Percentiles rank a stretch among this genome's conserved stretches.
phyloP scores from a whole-genome alignment of 192 early-diverging fungal genomes.

The Phycomyces blakesleeanus region DNA sequence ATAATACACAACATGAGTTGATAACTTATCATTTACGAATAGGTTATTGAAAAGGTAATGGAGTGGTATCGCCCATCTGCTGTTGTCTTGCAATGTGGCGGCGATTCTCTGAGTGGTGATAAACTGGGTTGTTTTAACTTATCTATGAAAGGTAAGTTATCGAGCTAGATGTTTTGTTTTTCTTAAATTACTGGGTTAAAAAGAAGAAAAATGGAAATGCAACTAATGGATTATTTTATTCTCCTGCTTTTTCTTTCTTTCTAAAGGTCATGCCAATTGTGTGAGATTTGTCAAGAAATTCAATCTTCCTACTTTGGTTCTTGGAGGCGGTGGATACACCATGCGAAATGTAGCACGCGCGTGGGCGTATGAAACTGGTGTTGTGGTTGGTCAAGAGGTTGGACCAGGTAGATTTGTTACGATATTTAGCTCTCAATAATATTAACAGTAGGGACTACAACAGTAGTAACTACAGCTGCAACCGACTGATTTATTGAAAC shows the following conservation, averaged over 20 bases:
- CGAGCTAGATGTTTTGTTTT: background rate
- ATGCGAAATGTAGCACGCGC: conserved; percentile 94
- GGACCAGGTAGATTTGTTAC: conserved; percentile 45
- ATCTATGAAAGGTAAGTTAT: conserved; percentile 69
- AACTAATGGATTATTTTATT: too few relatives aligned
- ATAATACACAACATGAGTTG: background rate
- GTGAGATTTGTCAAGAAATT: conserved; percentile 90
- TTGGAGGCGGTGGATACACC: conserved; percentile 98
- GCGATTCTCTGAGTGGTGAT: conserved; percentile 93
- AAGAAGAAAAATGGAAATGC: background rate
- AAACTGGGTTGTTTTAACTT: conserved; percentile 94
- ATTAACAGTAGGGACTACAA: too few relatives aligned
- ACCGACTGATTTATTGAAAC: too few relatives aligned
- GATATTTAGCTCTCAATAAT: background rate
- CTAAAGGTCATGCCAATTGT: conserved; percentile 89
- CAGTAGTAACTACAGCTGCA: too few relatives aligned
- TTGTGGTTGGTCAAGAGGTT: conserved; percentile 72
- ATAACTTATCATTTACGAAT: conserved; percentile 2
- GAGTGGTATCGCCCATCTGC: conserved; percentile 88
- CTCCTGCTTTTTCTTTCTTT: too few relatives aligned
- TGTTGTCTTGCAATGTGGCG: conserved; percentile 95
- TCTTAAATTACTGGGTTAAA: background rate
- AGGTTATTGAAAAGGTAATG: conserved; percentile 93
- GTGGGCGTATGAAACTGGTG: conserved; percentile 93
- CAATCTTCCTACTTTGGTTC: conserved; percentile 84